These are phyloP conservation scores for Scedosporium boydii DNA, from an alignment of 2,329 filamentous ascomycete genomes.

Conservation along the genomic window DNA sequence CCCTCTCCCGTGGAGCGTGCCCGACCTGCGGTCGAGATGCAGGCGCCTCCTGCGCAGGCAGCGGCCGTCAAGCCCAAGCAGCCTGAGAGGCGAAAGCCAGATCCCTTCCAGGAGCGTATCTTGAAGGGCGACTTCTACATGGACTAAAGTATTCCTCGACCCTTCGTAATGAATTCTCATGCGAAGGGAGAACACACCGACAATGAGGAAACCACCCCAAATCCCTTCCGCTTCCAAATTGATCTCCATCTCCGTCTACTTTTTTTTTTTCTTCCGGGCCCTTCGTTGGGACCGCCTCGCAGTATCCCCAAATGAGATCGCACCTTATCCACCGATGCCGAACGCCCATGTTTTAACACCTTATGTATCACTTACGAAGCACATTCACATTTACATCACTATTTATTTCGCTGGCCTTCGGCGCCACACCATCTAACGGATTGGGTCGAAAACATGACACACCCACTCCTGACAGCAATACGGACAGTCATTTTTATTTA, in stretches of 20 bases:
- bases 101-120: slow-evolving; percentile 94
- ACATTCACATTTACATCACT: background rate
- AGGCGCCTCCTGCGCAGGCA: slow-evolving; percentile 43
- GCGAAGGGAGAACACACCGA: background rate
- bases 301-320: background rate
- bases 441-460: background rate
- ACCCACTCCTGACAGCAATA: background rate
- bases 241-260: background rate
- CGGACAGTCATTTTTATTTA: background rate
- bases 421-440: background rate
- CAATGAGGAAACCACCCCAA: background rate
- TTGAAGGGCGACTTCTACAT: slow-evolving; percentile 97
- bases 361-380: background rate
- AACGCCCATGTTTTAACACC: background rate
- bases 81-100: slow-evolving; percentile 59
- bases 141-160: slow-evolving; percentile 50
- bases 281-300: background rate
- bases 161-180: background rate
- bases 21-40: slow-evolving; percentile 60
- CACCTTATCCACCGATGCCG: background rate
- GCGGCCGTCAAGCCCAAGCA: slow-evolving; percentile 35
- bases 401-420: background rate
- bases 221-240: background rate
- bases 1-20: slow-evolving; percentile 48
- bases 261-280: background rate